Percentiles rank a stretch among this genome's conserved stretches.
Conservation (phyloP, 768 basidiomycete species). For the Trametes punicea region DNA sequence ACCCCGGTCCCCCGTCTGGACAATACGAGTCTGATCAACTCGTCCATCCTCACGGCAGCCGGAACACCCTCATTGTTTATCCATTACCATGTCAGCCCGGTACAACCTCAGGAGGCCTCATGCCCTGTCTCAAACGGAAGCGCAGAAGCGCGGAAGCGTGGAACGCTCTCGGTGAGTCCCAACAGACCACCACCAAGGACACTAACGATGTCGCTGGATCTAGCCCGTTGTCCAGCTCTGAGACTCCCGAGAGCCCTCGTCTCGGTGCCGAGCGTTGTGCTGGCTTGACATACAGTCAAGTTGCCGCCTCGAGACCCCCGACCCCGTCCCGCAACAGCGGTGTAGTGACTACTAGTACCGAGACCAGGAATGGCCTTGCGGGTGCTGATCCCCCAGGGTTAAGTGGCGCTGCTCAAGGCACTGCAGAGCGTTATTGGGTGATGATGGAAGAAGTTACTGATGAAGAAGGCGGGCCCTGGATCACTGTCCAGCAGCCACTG, state of each 20-base stretch:
- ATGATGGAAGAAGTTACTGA: constrained; percentile 8
- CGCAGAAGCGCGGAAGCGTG: too few species aligned
- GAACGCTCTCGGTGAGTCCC: constrained; percentile 1
- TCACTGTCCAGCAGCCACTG: background rate
- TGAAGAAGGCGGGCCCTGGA: constrained; percentile 6
- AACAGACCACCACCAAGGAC: background rate
- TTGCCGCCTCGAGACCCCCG: constrained; percentile 10
- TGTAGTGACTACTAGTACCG: background rate
- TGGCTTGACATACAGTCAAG: constrained; percentile 7
- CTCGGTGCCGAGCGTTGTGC: constrained; percentile 1
- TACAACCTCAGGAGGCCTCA: constrained; percentile 14
- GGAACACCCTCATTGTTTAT: background rate
- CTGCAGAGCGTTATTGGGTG: background rate
- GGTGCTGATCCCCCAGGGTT: background rate
- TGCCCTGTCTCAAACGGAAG: too few species aligned
- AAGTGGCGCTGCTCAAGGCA: background rate
- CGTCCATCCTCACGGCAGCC: constrained; percentile 6
- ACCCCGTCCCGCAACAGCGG: background rate
- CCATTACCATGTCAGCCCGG: background rate
- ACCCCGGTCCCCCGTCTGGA: constrained; percentile 3
- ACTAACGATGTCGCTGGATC: background rate
- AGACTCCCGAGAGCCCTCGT: background rate
- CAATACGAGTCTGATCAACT: constrained; percentile 21
- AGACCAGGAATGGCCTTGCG: background rate
- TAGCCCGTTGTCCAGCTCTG: background rate